Evolutionary conservation across 306 rosid genomes (phyloP), one percentile per base, ranked within the genome.

Genomic region (Corylus americana): DNA sequence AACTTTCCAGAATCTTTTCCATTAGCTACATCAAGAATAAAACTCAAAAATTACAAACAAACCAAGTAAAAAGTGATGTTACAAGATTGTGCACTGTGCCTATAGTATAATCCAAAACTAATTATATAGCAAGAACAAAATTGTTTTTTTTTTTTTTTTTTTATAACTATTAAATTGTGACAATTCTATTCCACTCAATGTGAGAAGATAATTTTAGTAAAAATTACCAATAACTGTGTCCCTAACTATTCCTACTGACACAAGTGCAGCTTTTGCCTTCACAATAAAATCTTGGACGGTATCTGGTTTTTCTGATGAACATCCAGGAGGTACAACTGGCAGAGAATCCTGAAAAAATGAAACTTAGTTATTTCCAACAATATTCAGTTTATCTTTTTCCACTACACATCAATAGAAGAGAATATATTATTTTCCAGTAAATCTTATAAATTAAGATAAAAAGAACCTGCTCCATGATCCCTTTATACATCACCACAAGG

Each of bases 261-360:
- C 84, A 75, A 96, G 98, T 86, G 97, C 96, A 77, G 96, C 96
- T 82, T 87, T 92, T 72, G 96, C 98, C 83, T 87, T 93, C 73
- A 59, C 79, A 57, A 93, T 84, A 78, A 96, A 96, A 61, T 93
- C 97, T 61, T 85, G 88, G 82, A 90, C 88, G 11, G 99, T 77
- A 54, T 91, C 92, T 16, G 91, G 93, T 72, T 81, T 86, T 55
- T 91, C 98, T 55, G 92, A 81, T 73, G 90, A 89, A 85, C 99
- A 96, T 72, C 99, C 99, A 1, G 93, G 97, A 59, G 99, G 99
- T 45, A 89, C 92, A 77, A 96, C 96, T 55, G 99, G 99, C 77
- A 96, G 87, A 79, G 80, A 47, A 67, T 90, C 98, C 99, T 96
- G 88, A 76, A 85, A 81, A 49, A 79, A 69, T n/a, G 51, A 62